Conservation (phyloP, 192 early-diverging fungal species). For the Coemansia sp. region DNA sequence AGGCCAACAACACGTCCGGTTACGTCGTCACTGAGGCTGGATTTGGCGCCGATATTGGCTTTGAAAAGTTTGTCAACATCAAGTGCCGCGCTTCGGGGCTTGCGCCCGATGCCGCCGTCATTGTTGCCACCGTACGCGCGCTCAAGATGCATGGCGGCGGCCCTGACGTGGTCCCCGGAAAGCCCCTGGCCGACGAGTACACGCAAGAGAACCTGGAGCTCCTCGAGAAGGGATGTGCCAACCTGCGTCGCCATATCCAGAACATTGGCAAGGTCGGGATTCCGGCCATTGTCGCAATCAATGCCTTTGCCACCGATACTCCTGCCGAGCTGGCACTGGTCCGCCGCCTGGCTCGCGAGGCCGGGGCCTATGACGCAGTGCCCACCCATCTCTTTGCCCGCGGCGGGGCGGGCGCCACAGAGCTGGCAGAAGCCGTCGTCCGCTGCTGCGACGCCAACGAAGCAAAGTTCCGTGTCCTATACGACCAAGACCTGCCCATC, state of each 20-base stretch:
- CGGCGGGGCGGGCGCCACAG: constrained; percentile 84
- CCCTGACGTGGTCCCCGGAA: constrained; percentile 84
- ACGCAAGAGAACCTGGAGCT: constrained; percentile 81
- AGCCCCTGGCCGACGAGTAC: constrained; percentile 85
- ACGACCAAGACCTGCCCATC: constrained; percentile 73
- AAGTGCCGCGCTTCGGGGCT: constrained; percentile 90
- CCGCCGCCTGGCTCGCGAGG: constrained; percentile 60
- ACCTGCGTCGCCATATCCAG: constrained; percentile 85
- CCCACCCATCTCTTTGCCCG: constrained; percentile 91
- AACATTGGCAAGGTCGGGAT: constrained; percentile 88
- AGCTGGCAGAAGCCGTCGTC: constrained; percentile 77
- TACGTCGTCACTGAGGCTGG: constrained; percentile 98
- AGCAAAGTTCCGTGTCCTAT: constrained; percentile 76
- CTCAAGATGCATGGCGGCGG: constrained; percentile 98
- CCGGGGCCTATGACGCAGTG: constrained; percentile 84
- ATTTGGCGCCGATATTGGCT: constrained; percentile 98
- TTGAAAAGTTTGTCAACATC: constrained; percentile 99
- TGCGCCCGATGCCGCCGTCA: constrained; percentile 82
- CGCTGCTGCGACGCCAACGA: constrained; percentile 9
- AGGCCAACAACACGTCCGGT: constrained; percentile 54
- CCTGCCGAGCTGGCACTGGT: constrained; percentile 78
- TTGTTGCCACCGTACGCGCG: constrained; percentile 90
- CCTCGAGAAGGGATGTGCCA: constrained; percentile 74
- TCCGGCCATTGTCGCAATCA: constrained; percentile 87
- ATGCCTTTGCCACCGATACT: constrained; percentile 84